Base-by-base conservation (phyloP, 2,329 filamentous ascomycete genomes). In the Phoma sp. region DNA sequence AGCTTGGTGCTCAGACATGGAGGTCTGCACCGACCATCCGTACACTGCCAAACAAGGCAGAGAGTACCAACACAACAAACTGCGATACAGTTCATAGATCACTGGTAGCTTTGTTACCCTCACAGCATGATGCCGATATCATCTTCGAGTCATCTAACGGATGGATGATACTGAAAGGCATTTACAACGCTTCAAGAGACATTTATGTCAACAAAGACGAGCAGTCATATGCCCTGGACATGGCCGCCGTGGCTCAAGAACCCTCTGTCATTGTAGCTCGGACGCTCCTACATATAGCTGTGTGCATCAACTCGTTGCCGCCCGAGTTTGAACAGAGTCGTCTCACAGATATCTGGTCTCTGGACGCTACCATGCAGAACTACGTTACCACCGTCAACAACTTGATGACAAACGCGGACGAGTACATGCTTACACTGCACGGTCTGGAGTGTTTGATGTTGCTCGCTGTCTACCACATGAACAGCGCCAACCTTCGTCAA, bases 131-230 rank as follows among this genome's bases (percentile, higher is more conserved):
- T 59, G 69, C 72, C 29, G 62, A 74, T 40, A 62, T 74, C 45
- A 71, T 74, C 14, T 74, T 73, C 25, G 69, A 72, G 45, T 72
- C 68, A 2, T 69, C 70, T 1, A 73, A 74, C 42, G 68, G 68
- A 18, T 74, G 72, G 71, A 74, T 68, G 66, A 69, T 71, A 15
- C 47, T 74, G 15, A 54, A 59, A 2, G 59, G 54, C 32, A 58
- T 68, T 25, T 74, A 74, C 53, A 67, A 54, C 43, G 70, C 72
- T 7, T 57, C 62, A 3, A 57, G 56, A 43, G 62, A 72, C 2
- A 62, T 74, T 3, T 74, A 67, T 43, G 67, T 73, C 18, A 60
- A 71, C 46, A 49, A 53, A 42, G 71, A 74, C 43, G 54, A 60
- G 1, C 61, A 70, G 37, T 70, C 71, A 9, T 73, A 73, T 26